phyloP scores from a whole-genome alignment of 305 asterid species.

The Plantago coronopus region DNA sequence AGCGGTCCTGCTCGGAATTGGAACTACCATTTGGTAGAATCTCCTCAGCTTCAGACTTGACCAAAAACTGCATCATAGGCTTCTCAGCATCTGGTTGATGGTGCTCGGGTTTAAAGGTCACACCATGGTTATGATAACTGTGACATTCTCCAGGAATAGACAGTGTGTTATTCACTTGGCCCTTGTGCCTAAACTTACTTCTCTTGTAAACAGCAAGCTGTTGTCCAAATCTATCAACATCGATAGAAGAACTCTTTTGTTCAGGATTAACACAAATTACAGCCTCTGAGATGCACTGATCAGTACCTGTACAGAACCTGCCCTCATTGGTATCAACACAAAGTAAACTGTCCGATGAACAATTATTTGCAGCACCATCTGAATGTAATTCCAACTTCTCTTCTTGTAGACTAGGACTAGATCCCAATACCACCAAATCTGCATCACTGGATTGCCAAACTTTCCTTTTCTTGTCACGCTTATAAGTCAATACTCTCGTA shows the following conservation, averaged over 20 bases:
- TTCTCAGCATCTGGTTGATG: constrained; percentile 26
- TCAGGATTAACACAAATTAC: constrained; percentile 23
- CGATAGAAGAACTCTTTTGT: constrained; percentile 16
- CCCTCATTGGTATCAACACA: constrained; percentile 20
- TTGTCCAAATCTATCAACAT: constrained; percentile 28
- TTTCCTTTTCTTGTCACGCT: constrained; percentile 25
- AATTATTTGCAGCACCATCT: constrained; percentile 10
- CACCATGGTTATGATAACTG: constrained; percentile 24
- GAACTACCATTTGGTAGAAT: constrained; percentile 28
- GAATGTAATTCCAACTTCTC: constrained; percentile 3
- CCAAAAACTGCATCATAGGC: constrained; percentile 17
- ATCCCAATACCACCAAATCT: constrained; percentile 6
- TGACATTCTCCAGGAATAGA: constrained; percentile 29
- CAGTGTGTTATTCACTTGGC: constrained; percentile 27
- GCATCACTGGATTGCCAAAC: constrained; percentile 17
- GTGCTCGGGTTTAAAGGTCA: constrained; percentile 23
- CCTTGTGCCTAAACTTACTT: constrained; percentile 39
- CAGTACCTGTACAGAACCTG: constrained; percentile 21
- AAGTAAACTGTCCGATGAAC: constrained; percentile 28
- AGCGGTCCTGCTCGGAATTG: constrained; percentile 32
- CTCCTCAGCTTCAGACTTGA: constrained; percentile 25
- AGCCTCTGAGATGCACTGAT: constrained; percentile 27
- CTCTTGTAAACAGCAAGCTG: constrained; percentile 40
- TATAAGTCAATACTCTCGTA: constrained; percentile 17
- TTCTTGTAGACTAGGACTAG: constrained; percentile 7